Base-by-base conservation (phyloP, 768 basidiomycete genomes). In the Tylopilus rubrobrunneus region DNA sequence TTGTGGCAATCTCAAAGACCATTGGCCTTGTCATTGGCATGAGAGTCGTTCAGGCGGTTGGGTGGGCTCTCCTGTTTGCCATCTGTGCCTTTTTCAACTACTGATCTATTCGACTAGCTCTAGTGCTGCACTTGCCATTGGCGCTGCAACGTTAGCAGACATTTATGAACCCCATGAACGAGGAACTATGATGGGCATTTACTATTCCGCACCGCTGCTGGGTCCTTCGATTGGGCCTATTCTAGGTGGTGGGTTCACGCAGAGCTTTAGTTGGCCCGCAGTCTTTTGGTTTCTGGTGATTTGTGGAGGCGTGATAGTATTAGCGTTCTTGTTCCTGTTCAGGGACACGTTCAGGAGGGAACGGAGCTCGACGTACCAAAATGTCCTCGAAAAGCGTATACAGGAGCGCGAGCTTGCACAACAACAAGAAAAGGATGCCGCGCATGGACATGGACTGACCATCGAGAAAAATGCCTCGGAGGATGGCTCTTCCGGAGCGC, bases 201-300 rank as follows among this genome's bases (percentile, higher is more conserved):
- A 85, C 67, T 92, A 91, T 61, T 80, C 84, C 10, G 85, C 90
- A 3, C 89, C 90, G 0, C 77, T 92, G 3, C 76, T 93, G 4
- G 91, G 89, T 0, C 84, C 85, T 2, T 75, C 80, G 1, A 57
- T 88, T 1, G 88, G 87, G 0, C 83, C 87, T 1, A 78, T 91
- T 31, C 61, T 91, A 34, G 89, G 89, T 5, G 88, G 90, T 1
- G 79, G 71, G 0, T 73, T 92, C 5, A 84, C 89, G 0, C 77
- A 84, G 51, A 79, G 74, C 0, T 82, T 86, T 63, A 75, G 72
- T 54, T 96, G 94, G 94, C 81, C 92, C 34, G 83, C 86, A 1
- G 81, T 88, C 1, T 92, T 96, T 70, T 94, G 89, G 82, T 92
- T 94, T 66, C 75, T 93, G 36, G 75, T 80, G 1, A 84, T 86